Evolutionary conservation across 169 alveolate genomes (phyloP).

Genomic region (Eimeria falciformis): DNA sequence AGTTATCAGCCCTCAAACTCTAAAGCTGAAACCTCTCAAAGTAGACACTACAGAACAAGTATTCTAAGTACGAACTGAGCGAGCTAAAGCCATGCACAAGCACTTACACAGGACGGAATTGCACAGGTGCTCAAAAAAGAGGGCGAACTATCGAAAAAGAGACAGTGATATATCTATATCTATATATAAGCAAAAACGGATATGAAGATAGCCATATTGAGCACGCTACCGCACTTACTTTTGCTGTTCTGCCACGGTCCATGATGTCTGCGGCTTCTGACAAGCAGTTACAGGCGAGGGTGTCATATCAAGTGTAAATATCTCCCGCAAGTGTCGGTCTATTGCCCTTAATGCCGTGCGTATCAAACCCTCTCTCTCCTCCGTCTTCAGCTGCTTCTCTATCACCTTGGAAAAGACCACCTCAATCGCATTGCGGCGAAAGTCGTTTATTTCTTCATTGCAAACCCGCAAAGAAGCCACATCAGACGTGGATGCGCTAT

Average conservation of each 20-base stretch:
- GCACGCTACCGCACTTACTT: slow-evolving; percentile 40
- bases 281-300: background rate
- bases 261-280: slow-evolving; percentile 10
- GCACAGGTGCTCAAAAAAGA: background rate
- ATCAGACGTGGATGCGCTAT: background rate
- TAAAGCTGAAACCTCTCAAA: no score
- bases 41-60: no score
- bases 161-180: background rate
- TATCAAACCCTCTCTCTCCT: slow-evolving; percentile 15
- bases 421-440: slow-evolving; percentile 48
- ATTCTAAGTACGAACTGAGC: no score
- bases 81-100: no score
- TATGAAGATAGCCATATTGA: background rate
- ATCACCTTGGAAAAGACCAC: slow-evolving; percentile 56
- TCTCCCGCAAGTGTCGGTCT: slow-evolving; percentile 56
- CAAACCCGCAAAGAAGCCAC: slow-evolving; percentile 59
- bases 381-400: slow-evolving; percentile 3
- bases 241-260: slow-evolving; percentile 70
- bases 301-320: slow-evolving; percentile 40
- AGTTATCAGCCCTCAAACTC: no score
- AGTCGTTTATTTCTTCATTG: slow-evolving; percentile 43
- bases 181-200: background rate
- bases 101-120: no score
- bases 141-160: no score
- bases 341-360: slow-evolving; percentile 56